Evolutionary conservation across 179 eudicot genomes (phyloP).

Genomic region (Actinidia arguta): DNA sequence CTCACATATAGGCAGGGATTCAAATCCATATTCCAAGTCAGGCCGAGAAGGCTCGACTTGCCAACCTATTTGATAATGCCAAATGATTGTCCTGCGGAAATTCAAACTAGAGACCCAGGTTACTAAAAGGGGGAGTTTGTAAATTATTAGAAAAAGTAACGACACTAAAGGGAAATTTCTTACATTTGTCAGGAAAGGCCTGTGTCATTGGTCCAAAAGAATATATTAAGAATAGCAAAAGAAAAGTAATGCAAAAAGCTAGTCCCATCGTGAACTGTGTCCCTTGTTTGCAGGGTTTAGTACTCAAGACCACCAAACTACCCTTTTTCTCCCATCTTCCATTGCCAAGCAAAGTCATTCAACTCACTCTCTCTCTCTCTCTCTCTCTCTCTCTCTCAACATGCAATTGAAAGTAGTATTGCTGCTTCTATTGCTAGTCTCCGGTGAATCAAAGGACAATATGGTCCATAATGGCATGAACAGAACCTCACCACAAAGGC

Average conservation of each 20-base stretch:
- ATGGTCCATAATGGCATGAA: not conserved
- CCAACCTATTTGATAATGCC: no score
- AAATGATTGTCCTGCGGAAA: no score
- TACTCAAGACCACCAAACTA: constrained; percentile 1
- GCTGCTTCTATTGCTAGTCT: constrained; percentile 27
- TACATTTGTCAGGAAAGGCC: no score
- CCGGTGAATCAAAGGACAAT: constrained; percentile 16
- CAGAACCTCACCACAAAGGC: not conserved
- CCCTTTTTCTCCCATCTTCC: not conserved
- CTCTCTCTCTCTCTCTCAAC: constrained; percentile 1
- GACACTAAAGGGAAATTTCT: no score
- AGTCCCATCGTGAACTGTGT: constrained; percentile 40
- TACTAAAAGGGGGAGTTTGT: no score
- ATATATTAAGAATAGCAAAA: no score
- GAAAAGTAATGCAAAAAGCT: constrained; percentile 14
- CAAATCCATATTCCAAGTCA: no score
- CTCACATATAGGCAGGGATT: no score
- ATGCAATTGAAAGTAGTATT: constrained; percentile 31
- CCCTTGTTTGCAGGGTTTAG: constrained; percentile 52
- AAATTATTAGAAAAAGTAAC: no score
- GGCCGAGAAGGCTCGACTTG: no score
- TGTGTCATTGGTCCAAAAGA: no score
- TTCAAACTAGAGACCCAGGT: no score
- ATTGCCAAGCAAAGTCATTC: constrained; percentile 18
- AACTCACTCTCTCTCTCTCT: not conserved